Conservation (phyloP, 2,329 filamentous ascomycete species). For the Cytospora chrysosperma region DNA sequence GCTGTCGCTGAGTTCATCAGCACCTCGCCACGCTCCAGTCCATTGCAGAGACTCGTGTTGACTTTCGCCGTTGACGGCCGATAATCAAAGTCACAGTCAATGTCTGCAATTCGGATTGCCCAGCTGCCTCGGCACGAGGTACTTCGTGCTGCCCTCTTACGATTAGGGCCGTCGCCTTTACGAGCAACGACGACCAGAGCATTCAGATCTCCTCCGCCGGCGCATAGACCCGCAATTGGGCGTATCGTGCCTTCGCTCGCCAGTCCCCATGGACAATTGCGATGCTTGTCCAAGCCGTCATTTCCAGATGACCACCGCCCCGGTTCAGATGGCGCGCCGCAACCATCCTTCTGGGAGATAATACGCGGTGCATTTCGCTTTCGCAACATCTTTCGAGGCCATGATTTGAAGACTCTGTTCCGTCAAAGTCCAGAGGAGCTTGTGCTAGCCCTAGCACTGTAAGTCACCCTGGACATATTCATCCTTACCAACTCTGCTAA, state of each 20-base stretch:
- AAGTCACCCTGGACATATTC: constrained; percentile 26
- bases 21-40: background rate
- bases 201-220: background rate
- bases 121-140: constrained; percentile 18
- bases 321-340: background rate
- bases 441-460: constrained; percentile 43
- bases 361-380: constrained; percentile 26
- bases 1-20: too few species aligned
- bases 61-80: background rate
- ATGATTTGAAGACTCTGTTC: constrained; percentile 39
- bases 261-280: background rate
- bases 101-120: constrained; percentile 16
- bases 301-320: background rate
- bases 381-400: constrained; percentile 38
- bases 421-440: constrained; percentile 45
- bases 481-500: constrained; percentile 33
- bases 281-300: constrained; percentile 4
- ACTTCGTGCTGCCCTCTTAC: constrained; percentile 14
- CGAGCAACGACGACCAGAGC: background rate
- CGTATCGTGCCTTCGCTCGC: too few species aligned
- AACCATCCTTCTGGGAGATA: constrained; percentile 5
- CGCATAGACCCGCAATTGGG: background rate
- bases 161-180: background rate
- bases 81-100: background rate
- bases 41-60: background rate